Conservation (phyloP, 805 yeast species). For the Candida pseudoglaebosa region DNA sequence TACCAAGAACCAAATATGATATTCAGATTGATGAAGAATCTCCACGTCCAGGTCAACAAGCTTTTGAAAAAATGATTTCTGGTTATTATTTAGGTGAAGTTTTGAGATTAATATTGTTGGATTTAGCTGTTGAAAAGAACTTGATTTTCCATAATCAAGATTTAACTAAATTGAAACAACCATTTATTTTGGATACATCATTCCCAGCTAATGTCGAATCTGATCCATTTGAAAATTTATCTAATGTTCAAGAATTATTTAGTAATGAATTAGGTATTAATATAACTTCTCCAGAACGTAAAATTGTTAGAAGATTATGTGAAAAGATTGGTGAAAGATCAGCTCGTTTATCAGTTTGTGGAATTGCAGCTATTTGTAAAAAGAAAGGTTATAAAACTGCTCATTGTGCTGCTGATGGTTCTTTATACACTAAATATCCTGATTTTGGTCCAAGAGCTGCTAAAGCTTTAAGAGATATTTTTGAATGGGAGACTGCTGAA, state of each 20-base stretch:
- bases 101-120: conserved; percentile 73
- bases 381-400: conserved; percentile 75
- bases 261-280: conserved; percentile 51
- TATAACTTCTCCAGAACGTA: conserved; percentile 75
- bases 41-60: conserved; percentile 95
- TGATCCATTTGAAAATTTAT: conserved; percentile 81
- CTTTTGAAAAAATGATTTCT: conserved; percentile 95
- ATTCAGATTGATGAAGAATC: conserved; percentile 73
- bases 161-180: conserved; percentile 51
- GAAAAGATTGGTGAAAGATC: conserved; percentile 90
- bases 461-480: conserved; percentile 80
- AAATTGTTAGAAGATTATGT: conserved; percentile 75
- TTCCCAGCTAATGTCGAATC: conserved; percentile 83
- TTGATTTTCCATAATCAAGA: conserved; percentile 70
- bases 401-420: conserved; percentile 96
- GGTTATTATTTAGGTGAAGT: conserved; percentile 96
- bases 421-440: conserved; percentile 92
- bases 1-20: conserved; percentile 92
- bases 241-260: conserved; percentile 69
- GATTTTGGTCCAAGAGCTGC: conserved; percentile 88
- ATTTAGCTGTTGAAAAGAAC: conserved; percentile 56
- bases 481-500: conserved; percentile 65
- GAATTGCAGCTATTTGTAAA: conserved; percentile 89
- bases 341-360: conserved; percentile 89
- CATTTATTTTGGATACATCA: conserved; percentile 84